Evolutionary conservation across 371 early-diverging fungal genomes (phyloP), one percentile per base, ranked within the genome.

Genomic region (Rhizopus microsporus): DNA sequence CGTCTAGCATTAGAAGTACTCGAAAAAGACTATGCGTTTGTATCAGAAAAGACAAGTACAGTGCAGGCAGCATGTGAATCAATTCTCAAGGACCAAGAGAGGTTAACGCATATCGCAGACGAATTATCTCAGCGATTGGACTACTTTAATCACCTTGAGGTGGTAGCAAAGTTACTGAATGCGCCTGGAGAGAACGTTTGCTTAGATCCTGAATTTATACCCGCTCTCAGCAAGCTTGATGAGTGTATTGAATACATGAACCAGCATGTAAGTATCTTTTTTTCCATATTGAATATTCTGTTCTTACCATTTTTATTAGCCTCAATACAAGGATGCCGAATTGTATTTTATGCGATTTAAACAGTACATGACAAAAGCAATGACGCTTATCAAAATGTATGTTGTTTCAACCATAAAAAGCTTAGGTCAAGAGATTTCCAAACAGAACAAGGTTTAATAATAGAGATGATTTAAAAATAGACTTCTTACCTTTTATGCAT

Each of bases 351-450:
- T 94, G 93, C 81, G 94, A 23, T 95, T 91, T 68, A 80, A 91
- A 23, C 94, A 93, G 65, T 94, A 94, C 68, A 86, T 94, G 81
- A 92, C 94, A 16, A 86, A 91, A 35, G 93, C 90, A 5, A 85
- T 95, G 72, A 88, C 94, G 6, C 71, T 94, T 12, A 90, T 96
- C 65, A 94, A 94, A 61, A 88, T 95, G 83, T 84, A 94, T 57
- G 85, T 89, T 33, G 85, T 91, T 16, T 80, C 77, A 15, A 74
- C 75, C 15, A 74, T 96, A 63, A 85, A 89, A 37, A 71, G 71
- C 10, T 61, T 93, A 34, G 80, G 80, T 1, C 69, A 77, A 6
- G 93, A 90, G 9, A 73, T 88, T 2, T 69, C 72, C 39, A 82
- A 83, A 51, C 79, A 81, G 54, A 56, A 67, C 7, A 64, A 62